These are phyloP conservation scores for Entomortierella lignicola DNA, from an alignment of 192 early-diverging fungal genomes.

Conservation along the genomic window DNA sequence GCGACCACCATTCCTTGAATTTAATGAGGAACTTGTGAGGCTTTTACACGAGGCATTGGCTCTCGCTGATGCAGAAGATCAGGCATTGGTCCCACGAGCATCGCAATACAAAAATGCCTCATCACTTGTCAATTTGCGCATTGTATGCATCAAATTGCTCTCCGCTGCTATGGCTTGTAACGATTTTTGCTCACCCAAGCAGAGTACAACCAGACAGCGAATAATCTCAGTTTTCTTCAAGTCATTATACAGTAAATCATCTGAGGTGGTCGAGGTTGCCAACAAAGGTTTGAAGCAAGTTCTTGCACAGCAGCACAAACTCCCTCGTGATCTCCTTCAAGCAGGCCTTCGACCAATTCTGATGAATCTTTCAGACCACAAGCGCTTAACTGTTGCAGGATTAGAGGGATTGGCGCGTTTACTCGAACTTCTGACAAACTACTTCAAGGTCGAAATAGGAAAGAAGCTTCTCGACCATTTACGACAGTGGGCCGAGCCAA, in stretches of 20 bases:
- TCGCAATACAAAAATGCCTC: constrained; percentile 85
- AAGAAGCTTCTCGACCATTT: constrained; percentile 97
- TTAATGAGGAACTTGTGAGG: constrained; percentile 92
- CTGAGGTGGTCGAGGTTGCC: constrained; percentile 95
- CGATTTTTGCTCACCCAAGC: constrained; percentile 81
- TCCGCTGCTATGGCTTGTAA: constrained; percentile 92
- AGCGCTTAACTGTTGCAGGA: constrained; percentile 90
- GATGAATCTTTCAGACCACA: constrained; percentile 95
- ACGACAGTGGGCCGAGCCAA: constrained; percentile 91
- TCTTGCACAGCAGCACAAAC: constrained; percentile 82
- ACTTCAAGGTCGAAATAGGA: constrained; percentile 99
- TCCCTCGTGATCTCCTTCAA: constrained; percentile 95
- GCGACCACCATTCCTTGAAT: constrained; percentile 86
- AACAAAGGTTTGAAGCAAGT: constrained; percentile 91
- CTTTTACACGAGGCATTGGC: constrained; percentile 92
- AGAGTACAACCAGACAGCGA: constrained; percentile 82
- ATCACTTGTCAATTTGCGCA: constrained; percentile 87
- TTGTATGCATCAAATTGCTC: constrained; percentile 97
- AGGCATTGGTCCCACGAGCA: constrained; percentile 87
- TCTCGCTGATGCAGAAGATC: constrained; percentile 97
- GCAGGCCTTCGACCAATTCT: constrained; percentile 96
- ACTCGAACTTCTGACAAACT: constrained; percentile 93
- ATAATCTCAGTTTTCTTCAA: constrained; percentile 99
- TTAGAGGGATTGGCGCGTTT: constrained; percentile 95
- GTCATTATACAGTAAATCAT: constrained; percentile 93